Evolutionary conservation across 805 yeast species (phyloP).

Genomic region (Candida hungchunana): DNA sequence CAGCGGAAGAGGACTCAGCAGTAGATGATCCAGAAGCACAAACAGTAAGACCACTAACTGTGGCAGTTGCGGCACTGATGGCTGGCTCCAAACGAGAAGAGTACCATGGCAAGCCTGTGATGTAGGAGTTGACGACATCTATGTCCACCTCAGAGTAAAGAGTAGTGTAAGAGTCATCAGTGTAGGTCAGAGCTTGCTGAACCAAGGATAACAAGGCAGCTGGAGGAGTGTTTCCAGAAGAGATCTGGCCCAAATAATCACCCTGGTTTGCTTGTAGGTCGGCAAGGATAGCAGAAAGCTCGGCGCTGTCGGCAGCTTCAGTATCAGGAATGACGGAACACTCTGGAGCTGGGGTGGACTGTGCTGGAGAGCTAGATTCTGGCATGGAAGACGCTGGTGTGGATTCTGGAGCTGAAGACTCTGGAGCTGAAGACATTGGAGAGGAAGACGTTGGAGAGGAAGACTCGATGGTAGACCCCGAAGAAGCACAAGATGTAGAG

Average conservation of each 20-base stretch:
- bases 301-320: background rate
- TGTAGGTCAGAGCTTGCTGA: conserved; percentile 28
- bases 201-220: conserved; percentile 26
- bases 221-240: conserved; percentile 25
- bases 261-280: conserved; percentile 17
- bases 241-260: conserved; percentile 21
- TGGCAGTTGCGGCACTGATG: conserved; percentile 15
- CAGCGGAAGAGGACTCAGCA: background rate
- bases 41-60: conserved; percentile 4
- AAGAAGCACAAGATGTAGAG: conserved; percentile 4
- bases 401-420: no score
- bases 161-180: conserved; percentile 32
- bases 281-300: conserved; percentile 9
- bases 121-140: conserved; percentile 23
- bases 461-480: background rate
- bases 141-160: conserved; percentile 26
- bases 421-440: background rate
- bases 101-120: conserved; percentile 33
- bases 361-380: conserved; percentile 23
- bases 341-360: no score
- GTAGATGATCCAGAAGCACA: conserved; percentile 1
- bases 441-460: background rate
- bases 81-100: conserved; percentile 16
- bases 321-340: background rate
- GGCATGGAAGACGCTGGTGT: no score